Percentiles rank a stretch among this genome's conserved stretches.
Conservation (phyloP, 805 yeast genomes). For the Yamadazyma olivae region DNA sequence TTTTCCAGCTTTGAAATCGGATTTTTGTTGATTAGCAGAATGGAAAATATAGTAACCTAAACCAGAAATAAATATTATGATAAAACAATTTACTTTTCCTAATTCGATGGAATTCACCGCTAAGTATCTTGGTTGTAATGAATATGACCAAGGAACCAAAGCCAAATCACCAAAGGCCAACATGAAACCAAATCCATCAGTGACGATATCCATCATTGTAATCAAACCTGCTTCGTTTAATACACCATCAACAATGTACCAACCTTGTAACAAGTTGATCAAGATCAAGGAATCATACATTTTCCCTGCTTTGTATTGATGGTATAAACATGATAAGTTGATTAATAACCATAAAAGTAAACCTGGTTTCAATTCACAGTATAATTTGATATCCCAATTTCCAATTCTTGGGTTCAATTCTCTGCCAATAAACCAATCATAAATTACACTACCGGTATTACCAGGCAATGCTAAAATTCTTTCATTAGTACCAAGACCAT, state of each 20-base stretch:
- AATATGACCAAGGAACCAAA: slow-evolving; percentile 88
- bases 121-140: slow-evolving; percentile 79
- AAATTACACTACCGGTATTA: slow-evolving; percentile 68
- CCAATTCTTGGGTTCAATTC: slow-evolving; percentile 92
- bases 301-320: slow-evolving; percentile 63
- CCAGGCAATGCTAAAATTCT: slow-evolving; percentile 83
- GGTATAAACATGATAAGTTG: slow-evolving; percentile 76
- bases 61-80: slow-evolving; percentile 47
- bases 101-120: slow-evolving; percentile 50
- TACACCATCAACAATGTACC: slow-evolving; percentile 89
- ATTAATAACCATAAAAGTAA: slow-evolving; percentile 80
- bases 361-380: slow-evolving; percentile 94
- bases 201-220: slow-evolving; percentile 93
- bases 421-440: slow-evolving; percentile 97
- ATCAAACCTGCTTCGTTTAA: slow-evolving; percentile 85
- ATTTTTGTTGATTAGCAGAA: slow-evolving; percentile 80
- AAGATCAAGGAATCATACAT: slow-evolving; percentile 71
- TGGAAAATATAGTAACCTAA: slow-evolving; percentile 82
- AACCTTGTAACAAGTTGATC: slow-evolving; percentile 67
- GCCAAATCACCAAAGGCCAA: slow-evolving; percentile 90
- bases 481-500: slow-evolving; percentile 57
- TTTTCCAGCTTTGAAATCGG: slow-evolving; percentile 76
- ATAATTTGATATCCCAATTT: slow-evolving; percentile 80
- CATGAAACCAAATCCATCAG: slow-evolving; percentile 98
- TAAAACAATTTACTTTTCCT: slow-evolving; percentile 36